Percentiles rank a stretch among this genome's conserved stretches.
Conservation (phyloP, 768 basidiomycete genomes). For the Calvatia gigantea region DNA sequence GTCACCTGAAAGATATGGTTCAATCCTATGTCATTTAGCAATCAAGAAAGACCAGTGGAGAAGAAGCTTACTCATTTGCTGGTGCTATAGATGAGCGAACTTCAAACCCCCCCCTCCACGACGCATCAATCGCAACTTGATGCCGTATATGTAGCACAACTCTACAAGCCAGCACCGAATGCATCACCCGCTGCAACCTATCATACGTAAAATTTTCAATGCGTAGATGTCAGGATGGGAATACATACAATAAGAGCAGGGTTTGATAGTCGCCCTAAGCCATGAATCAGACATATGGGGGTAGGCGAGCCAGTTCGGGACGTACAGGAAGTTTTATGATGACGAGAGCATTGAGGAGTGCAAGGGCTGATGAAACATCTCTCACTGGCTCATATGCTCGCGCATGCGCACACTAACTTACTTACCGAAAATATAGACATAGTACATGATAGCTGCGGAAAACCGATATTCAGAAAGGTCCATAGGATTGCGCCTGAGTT, state of each 20-base stretch:
- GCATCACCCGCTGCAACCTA: slow-evolving; percentile 7
- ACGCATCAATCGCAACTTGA: too few relatives aligned
- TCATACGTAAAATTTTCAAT: too few relatives aligned
- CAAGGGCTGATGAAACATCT: not conserved
- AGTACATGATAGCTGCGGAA: not conserved
- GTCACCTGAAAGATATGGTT: too few relatives aligned
- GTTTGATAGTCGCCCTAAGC: not conserved
- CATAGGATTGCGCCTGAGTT: not conserved
- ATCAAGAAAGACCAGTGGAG: too few relatives aligned
- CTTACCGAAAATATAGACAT: not conserved
- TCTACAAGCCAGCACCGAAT: slow-evolving; percentile 9
- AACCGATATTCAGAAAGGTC: not conserved
- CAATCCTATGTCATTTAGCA: too few relatives aligned
- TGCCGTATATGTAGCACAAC: slow-evolving; percentile 6
- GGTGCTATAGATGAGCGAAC: too few relatives aligned
- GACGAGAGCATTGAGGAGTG: not conserved
- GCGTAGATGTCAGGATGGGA: too few relatives aligned
- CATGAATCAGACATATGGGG: too few relatives aligned
- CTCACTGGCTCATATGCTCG: not conserved
- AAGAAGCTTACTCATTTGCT: too few relatives aligned
- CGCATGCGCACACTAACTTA: too few relatives aligned
- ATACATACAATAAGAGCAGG: not conserved
- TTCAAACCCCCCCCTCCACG: too few relatives aligned
- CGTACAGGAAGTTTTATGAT: not conserved
- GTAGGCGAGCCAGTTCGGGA: too few relatives aligned